Base-by-base conservation (phyloP, 306 rosid genomes). In the Coriaria nepalensis region DNA sequence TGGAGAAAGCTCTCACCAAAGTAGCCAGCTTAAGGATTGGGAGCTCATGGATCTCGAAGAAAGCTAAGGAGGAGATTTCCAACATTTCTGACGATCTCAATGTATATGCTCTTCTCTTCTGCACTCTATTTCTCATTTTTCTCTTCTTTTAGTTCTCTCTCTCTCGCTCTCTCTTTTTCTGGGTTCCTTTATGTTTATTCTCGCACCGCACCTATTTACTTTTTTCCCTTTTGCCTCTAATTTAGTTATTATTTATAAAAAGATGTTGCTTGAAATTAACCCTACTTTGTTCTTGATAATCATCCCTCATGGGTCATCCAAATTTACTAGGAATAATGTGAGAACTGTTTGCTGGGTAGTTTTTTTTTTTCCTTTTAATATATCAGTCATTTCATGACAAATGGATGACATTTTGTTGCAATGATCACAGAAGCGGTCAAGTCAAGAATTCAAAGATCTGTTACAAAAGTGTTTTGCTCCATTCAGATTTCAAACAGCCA, bases 1-100 rank as follows among this genome's bases (percentile, higher is more conserved):
- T 90, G 97, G 94, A 90, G 84, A 90, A 73, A 52, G 97, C 94
- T 71, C 77, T 90, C 12, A 90, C 95, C 2, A 84, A 73, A 55
- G 95, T 85, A 35, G 40, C 55, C 43, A 90, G 97, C 79, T 65
- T 90, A 52, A 90, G 85, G 71, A 69, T 84, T 46, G 94, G 95
- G 10, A 74, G 55, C 53, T 84, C 77, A 47, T 90, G 97, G 97
- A 79, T 90, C 67, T 57, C 92, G 10, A 84, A 81, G 78, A 84
- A 81, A 66, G 97, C 97, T 48, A 90, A 90, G 72, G 78, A 81
- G 49, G 97, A 90, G 60, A 49, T 90, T 58, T 54, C 95, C 35
- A 77, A 79, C 74, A 81, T 90, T 58, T 41, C 79, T 59, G 87
- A 69, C 35, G 97, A 90, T 49, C 57, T 90, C 69, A 46, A 70